Base-by-base conservation (phyloP, 495 filamentous ascomycete species). In the Lichenothelia convexa region DNA sequence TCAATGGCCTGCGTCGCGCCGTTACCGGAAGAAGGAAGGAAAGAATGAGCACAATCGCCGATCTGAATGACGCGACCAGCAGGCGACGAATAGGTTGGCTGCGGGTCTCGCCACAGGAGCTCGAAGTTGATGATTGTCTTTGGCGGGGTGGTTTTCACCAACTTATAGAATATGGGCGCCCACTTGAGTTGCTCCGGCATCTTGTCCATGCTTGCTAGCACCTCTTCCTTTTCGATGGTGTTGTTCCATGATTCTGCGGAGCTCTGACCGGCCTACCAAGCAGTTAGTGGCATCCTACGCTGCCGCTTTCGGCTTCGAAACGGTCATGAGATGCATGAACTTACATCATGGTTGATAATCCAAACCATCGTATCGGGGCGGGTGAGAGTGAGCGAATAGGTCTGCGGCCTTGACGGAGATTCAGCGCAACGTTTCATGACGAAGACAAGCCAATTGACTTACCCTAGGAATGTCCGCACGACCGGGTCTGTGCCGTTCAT, bases 311-410 rank as follows among this genome's bases (percentile, higher is more conserved):
- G 7, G 24, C 7, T 27, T 27, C 13, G 24, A 13, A 7, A 13
- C 7, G 13, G 7, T 13, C 7, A 7, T 29, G 24, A 13, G 5
- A 18, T n/a, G 5, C 3, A 1, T n/a, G 17, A 34, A 44, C 58
- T 52, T 44, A 60, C 64, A 38, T 67, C 61, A 47, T 68, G 64
- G 49, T 68, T 70, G 54, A 68, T 64, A 41, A 70, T 57, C 65
- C 65, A 70, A 17, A 70, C 62, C 51, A 65, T 62, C 17, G 57
- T 59, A 27, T 65, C 65, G 5, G 54, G 49, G 4, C 63, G 55
- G 17, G 60, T 61, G n/a, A 68, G 43, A 0, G 60, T 60, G 45
- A 68, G 55, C 8, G 50, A 62, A 35, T 68, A 70, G n/a, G 57
- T 64, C 13, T 56, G 58, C 3, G 63, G 63, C 0, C 63, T 67